Evolutionary conservation across 164 flowering plant species (phyloP).

Genomic region (Annona cherimola): DNA sequence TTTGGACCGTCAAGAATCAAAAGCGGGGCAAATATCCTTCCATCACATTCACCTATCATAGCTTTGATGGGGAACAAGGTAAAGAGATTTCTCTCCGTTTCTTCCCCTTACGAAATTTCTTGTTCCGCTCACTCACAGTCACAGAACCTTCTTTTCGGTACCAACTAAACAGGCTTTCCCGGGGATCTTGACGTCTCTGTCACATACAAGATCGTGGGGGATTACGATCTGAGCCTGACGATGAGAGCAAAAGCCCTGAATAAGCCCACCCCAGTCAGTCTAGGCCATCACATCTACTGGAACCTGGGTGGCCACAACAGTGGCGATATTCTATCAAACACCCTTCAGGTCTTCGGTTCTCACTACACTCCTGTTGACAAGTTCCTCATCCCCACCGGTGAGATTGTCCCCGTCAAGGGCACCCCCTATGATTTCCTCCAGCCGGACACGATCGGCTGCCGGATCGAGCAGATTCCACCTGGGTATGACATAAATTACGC

Average conservation of each 20-base stretch:
- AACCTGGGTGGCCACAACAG: slow-evolving; percentile 69
- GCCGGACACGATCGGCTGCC: slow-evolving; percentile 37
- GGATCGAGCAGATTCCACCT: slow-evolving; percentile 34
- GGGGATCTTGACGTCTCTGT: slow-evolving; percentile 41
- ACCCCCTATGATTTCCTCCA: slow-evolving; percentile 71
- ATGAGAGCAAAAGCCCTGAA: slow-evolving; percentile 53
- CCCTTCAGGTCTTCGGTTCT: slow-evolving; percentile 51
- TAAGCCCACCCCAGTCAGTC: slow-evolving; percentile 66
- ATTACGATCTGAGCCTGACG: slow-evolving; percentile 27
- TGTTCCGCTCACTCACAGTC: too few relatives aligned
- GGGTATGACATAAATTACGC: slow-evolving; percentile 77
- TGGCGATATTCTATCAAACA: slow-evolving; percentile 51
- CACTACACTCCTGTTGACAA: slow-evolving; percentile 53
- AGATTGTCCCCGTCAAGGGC: slow-evolving; percentile 42
- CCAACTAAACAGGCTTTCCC: slow-evolving; percentile 50
- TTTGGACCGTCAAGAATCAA: slow-evolving; percentile 10
- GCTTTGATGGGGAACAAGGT: slow-evolving; percentile 49
- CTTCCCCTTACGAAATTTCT: too few relatives aligned
- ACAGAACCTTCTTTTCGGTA: too few relatives aligned
- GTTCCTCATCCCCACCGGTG: slow-evolving; percentile 74
- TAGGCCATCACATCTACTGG: slow-evolving; percentile 72
- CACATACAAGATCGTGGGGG: slow-evolving; percentile 30
- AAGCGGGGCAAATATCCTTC: slow-evolving; percentile 9
- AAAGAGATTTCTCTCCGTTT: too few relatives aligned
- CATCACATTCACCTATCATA: slow-evolving; percentile 14